A percentile compares a stretch with the other conserved stretches of the same genome.
These are phyloP conservation scores for Saccharomycopsis malanga DNA, from an alignment of 805 yeast genomes.

Conservation along the genomic window DNA sequence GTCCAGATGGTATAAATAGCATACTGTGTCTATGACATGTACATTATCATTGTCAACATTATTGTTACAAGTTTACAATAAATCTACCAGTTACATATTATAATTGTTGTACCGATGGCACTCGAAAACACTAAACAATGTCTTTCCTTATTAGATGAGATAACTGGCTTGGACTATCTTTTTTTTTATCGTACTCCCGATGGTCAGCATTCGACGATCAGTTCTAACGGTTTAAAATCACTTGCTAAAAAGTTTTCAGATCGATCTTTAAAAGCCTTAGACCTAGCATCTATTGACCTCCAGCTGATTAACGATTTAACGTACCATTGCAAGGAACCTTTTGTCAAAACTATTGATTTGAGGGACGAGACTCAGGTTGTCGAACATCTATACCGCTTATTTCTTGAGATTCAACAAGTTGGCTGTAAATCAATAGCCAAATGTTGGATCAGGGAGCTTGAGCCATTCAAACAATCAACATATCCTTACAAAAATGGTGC, in stretches of 20 bases:
- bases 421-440: conserved; percentile 59
- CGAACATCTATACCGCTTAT: conserved; percentile 10
- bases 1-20: too few relatives aligned
- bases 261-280: not conserved
- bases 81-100: too few relatives aligned
- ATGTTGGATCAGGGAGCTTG: conserved; percentile 57
- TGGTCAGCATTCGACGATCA: not conserved
- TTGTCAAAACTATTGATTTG: conserved; percentile 11
- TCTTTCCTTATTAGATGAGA: not conserved
- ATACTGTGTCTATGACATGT: too few relatives aligned
- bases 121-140: not conserved
- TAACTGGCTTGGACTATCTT: not conserved
- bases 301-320: too few relatives aligned
- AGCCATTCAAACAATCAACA: conserved; percentile 57
- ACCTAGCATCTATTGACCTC: too few relatives aligned
- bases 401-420: conserved; percentile 34
- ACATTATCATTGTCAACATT: too few relatives aligned
- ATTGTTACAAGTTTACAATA: too few relatives aligned
- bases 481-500: conserved; percentile 56
- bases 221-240: not conserved
- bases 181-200: not conserved
- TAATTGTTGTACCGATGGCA: not conserved
- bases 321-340: not conserved
- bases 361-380: conserved; percentile 4
- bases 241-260: not conserved